These are phyloP conservation scores for Cystofilobasidium ferigula DNA, from an alignment of 768 basidiomycete genomes.

Conservation along the genomic window DNA sequence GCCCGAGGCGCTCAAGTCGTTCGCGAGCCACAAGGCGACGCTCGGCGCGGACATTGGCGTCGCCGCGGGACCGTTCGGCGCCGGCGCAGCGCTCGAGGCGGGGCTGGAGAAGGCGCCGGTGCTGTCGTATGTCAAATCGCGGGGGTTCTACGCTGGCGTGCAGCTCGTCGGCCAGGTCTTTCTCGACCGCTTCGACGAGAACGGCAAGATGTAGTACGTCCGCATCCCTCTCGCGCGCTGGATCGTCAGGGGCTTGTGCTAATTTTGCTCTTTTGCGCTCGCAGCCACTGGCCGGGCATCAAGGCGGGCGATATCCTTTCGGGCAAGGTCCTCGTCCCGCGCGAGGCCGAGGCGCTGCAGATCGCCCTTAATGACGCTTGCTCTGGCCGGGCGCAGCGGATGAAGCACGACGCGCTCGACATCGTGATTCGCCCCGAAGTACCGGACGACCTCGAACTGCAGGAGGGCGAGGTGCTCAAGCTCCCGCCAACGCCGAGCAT, in stretches of 20 bases:
- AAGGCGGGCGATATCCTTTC: constrained; percentile 29
- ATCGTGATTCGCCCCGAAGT: constrained; percentile 12
- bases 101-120: constrained; percentile 36
- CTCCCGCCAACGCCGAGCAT: constrained; percentile 33
- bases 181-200: constrained; percentile 30
- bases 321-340: constrained; percentile 29
- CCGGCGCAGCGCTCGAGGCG: constrained; percentile 37
- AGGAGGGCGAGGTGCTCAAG: constrained; percentile 28
- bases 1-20: constrained; percentile 35
- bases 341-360: constrained; percentile 22
- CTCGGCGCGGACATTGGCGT: constrained; percentile 31
- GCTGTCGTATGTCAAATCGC: constrained; percentile 34
- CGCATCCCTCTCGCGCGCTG: too few relatives aligned
- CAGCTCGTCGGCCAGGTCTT: constrained; percentile 38
- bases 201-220: constrained; percentile 18
- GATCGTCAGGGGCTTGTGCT: constrained; percentile 29
- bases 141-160: constrained; percentile 38
- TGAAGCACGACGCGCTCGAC: constrained; percentile 25
- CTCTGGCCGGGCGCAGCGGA: constrained; percentile 29
- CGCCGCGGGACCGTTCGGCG: constrained; percentile 37
- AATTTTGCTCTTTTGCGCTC: background rate
- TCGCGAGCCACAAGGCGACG: constrained; percentile 34
- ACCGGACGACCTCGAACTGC: constrained; percentile 24
- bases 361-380: constrained; percentile 29
- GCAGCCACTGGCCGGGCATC: constrained; percentile 23